These are phyloP conservation scores for Colletotrichum aenigma DNA, from an alignment of 2,329 filamentous ascomycete species.

Conservation along the genomic window DNA sequence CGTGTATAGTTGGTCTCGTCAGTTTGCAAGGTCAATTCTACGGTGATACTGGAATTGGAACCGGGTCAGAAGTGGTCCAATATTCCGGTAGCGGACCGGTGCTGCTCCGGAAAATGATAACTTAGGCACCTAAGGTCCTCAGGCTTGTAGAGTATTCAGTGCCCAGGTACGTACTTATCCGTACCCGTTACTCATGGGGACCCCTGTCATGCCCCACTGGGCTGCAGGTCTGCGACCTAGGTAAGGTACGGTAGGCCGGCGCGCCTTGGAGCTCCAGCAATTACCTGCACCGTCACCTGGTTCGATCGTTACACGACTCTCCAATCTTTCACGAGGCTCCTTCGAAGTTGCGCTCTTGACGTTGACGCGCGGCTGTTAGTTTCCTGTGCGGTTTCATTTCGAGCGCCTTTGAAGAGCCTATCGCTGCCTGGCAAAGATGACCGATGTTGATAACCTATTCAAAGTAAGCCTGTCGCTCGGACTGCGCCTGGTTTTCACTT, in stretches of 20 bases:
- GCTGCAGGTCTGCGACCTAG: background rate
- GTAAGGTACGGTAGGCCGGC: background rate
- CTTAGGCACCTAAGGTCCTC: background rate
- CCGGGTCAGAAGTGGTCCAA: background rate
- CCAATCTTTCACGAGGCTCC: background rate
- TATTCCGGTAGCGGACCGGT: background rate
- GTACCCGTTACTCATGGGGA: background rate
- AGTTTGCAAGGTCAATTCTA: background rate
- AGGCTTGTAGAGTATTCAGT: background rate
- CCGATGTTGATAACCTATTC: conserved; percentile 64
- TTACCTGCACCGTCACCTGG: background rate
- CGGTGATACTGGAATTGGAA: background rate
- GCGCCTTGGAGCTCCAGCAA: background rate
- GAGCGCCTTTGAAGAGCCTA: background rate
- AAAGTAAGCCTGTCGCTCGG: conserved; percentile 42
- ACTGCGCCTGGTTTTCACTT: background rate
- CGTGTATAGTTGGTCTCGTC: background rate
- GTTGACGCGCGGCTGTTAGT: background rate
- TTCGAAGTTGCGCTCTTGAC: background rate
- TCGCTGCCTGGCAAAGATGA: conserved; percentile 41
- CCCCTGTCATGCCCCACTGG: background rate
- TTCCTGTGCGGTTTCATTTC: background rate
- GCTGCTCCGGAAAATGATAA: background rate
- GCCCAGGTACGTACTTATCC: background rate
- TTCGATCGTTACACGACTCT: background rate